Evolutionary conservation across 495 filamentous ascomycete species (phyloP).

Genomic region (Alectoria sarmentosa): DNA sequence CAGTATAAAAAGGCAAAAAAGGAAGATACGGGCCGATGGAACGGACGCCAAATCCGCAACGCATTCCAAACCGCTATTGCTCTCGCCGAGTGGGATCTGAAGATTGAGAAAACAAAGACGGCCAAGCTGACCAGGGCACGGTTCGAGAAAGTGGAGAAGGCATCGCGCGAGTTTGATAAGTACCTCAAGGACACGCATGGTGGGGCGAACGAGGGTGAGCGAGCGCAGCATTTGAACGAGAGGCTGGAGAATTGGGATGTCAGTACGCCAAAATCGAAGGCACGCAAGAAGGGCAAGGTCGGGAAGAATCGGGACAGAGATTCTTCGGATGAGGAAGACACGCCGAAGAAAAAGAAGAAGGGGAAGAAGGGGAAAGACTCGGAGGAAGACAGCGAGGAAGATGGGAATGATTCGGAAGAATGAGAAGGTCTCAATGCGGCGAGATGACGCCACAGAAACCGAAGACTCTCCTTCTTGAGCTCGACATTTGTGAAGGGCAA

Average conservation of each 20-base stretch:
- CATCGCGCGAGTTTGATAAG: neutral
- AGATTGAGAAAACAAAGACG: neutral
- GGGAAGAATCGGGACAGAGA: neutral
- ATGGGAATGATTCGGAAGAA: neutral
- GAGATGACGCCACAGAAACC: neutral
- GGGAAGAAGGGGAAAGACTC: neutral
- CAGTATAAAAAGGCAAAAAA: neutral
- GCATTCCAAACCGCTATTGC: conserved; percentile 40
- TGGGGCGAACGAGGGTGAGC: neutral
- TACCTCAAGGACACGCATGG: conserved; percentile 1
- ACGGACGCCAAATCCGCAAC: conserved; percentile 42
- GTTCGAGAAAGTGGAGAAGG: neutral
- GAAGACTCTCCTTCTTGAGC: neutral
- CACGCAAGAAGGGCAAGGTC: neutral
- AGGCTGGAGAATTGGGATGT: neutral
- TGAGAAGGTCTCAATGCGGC: neutral
- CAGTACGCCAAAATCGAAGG: neutral
- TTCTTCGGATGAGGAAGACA: neutral
- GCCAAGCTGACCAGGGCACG: neutral
- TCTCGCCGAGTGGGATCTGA: conserved; percentile 31
- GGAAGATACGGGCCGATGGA: conserved; percentile 28
- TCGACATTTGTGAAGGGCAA: neutral
- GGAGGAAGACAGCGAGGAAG: neutral
- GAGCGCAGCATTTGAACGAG: neutral
- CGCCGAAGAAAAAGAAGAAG: conserved; percentile 4